These are phyloP conservation scores for Jamesozyma spencerorum DNA, from an alignment of 805 yeast species.

Conservation along the genomic window DNA sequence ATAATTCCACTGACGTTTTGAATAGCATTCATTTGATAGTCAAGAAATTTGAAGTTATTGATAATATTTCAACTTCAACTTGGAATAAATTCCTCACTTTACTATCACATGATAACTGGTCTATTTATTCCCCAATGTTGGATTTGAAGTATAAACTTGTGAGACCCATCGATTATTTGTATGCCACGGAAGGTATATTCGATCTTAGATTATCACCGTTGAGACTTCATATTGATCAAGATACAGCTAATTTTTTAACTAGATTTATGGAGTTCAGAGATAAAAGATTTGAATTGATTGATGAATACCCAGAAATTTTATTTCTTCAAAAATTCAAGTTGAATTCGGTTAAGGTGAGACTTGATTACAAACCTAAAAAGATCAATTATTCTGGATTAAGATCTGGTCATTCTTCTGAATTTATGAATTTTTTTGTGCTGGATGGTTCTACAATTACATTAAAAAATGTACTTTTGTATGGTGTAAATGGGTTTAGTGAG, in stretches of 20 bases:
- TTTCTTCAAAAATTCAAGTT: conserved; percentile 64
- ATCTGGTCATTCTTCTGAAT: conserved; percentile 75
- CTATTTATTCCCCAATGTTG: conserved; percentile 50
- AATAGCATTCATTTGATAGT: conserved; percentile 42
- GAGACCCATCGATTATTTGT: conserved; percentile 52
- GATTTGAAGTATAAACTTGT: conserved; percentile 45
- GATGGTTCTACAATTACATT: conserved; percentile 75
- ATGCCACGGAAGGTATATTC: conserved; percentile 60
- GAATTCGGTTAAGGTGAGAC: conserved; percentile 47
- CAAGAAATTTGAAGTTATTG: conserved; percentile 52
- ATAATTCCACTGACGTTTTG: conserved; percentile 36
- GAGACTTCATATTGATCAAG: conserved; percentile 84
- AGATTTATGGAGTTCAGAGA: conserved; percentile 80
- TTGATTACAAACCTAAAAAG: conserved; percentile 89
- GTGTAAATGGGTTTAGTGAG: conserved; percentile 63
- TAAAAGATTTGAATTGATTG: conserved; percentile 50
- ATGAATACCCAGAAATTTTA: conserved; percentile 49
- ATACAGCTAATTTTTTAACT: conserved; percentile 73
- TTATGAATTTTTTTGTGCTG: conserved; percentile 78
- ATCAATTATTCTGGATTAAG: conserved; percentile 76
- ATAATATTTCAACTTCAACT: conserved; percentile 76
- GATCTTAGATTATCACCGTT: conserved; percentile 55
- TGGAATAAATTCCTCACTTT: conserved; percentile 80
- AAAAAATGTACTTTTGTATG: conserved; percentile 55
- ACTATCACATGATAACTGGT: conserved; percentile 59